phyloP scores from a whole-genome alignment of 768 basidiomycete species.

The Amyloporia xantha region DNA sequence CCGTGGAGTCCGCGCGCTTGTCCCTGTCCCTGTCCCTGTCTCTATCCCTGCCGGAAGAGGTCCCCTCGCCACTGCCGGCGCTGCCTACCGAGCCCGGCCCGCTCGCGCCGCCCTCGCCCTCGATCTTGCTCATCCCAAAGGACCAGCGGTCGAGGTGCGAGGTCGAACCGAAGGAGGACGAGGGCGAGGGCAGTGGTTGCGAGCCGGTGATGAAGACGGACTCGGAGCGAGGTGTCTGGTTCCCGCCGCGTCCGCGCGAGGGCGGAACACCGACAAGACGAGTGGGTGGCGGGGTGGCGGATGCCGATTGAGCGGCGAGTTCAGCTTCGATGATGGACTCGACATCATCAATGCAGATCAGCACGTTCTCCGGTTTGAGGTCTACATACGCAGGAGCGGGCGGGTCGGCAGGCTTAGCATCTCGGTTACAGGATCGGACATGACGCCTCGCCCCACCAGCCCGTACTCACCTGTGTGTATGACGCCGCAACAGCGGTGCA shows the following conservation, averaged over 20 bases:
- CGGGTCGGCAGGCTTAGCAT: no score
- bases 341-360: conserved; percentile 95
- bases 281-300: conserved; percentile 37
- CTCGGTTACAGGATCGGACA: no score
- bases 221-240: conserved; percentile 89
- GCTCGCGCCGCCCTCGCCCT: conserved; percentile 30
- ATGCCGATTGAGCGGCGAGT: conserved; percentile 47
- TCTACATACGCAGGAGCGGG: conserved; percentile 39
- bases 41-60: neutral
- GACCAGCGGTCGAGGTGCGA: conserved; percentile 79
- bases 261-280: conserved; percentile 91
- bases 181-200: conserved; percentile 86
- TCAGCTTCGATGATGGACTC: conserved; percentile 88
- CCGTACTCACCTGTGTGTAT: conserved; percentile 84
- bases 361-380: conserved; percentile 96
- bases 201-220: conserved; percentile 83
- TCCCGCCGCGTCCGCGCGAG: conserved; percentile 88
- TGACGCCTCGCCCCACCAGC: no score
- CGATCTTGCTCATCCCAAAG: conserved; percentile 92
- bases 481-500: conserved; percentile 95
- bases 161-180: conserved; percentile 60
- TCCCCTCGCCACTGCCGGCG: no score
- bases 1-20: conserved; percentile 31
- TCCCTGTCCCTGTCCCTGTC: conserved; percentile 3
- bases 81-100: conserved; percentile 28